phyloP scores from a whole-genome alignment of 2,329 filamentous ascomycete species.

The Karstenula rhodostoma region DNA sequence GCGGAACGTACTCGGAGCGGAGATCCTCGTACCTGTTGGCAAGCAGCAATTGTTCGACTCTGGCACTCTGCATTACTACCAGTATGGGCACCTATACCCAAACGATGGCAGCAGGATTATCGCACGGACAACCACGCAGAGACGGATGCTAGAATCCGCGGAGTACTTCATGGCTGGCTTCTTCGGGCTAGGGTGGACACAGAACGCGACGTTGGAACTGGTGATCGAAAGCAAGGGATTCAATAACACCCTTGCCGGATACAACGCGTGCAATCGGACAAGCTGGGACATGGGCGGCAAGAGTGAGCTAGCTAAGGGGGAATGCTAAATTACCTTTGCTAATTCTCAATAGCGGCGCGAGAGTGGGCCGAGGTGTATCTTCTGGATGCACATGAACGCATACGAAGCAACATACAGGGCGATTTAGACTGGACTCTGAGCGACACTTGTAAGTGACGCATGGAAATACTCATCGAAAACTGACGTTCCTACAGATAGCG shows the following conservation, averaged over 20 bases:
- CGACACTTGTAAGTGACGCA: constrained; percentile 38
- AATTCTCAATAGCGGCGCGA: constrained; percentile 56
- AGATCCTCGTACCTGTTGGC: constrained; percentile 76
- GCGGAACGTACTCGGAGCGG: constrained; percentile 72
- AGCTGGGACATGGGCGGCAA: constrained; percentile 56
- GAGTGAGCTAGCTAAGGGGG: constrained; percentile 47
- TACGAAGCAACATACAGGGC: constrained; percentile 61
- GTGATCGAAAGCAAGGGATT: constrained; percentile 70
- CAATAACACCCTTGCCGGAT: constrained; percentile 77
- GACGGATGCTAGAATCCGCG: constrained; percentile 78
- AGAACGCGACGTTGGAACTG: constrained; percentile 75
- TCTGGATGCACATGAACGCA: constrained; percentile 67
- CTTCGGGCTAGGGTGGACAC: constrained; percentile 77
- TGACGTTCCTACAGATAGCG: constrained; percentile 59
- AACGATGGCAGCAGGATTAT: constrained; percentile 77
- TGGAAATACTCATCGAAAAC: constrained; percentile 35
- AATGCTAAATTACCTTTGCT: constrained; percentile 12
- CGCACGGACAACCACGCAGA: constrained; percentile 76
- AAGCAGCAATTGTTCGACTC: constrained; percentile 77
- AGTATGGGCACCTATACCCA: constrained; percentile 72
- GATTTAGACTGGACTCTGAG: constrained; percentile 45
- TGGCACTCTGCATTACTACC: constrained; percentile 75
- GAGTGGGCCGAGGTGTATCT: constrained; percentile 74
- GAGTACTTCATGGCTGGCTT: constrained; percentile 83
- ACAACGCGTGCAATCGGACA: constrained; percentile 71